Conservation (phyloP, 2,329 filamentous ascomycete genomes). For the Scopulariopsis brevicaulis region DNA sequence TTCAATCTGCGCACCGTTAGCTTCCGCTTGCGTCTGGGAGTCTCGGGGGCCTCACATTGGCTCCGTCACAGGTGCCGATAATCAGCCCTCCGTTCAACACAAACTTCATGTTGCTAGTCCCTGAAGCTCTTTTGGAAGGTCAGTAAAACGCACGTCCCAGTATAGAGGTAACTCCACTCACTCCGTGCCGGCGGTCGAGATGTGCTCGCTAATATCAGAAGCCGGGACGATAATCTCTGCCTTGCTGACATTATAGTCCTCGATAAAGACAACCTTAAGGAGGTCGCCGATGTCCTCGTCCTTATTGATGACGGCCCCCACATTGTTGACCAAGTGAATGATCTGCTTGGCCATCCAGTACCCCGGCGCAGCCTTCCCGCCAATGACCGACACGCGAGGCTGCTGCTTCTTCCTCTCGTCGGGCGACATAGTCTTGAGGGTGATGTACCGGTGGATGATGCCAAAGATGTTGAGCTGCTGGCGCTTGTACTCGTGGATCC, state of each 20-base stretch:
- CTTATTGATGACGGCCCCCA: constrained; percentile 82
- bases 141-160: constrained; percentile 2
- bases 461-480: constrained; percentile 99
- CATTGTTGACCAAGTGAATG: constrained; percentile 91
- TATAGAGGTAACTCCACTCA: constrained; percentile 20
- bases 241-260: constrained; percentile 99
- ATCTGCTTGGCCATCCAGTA: constrained; percentile 99
- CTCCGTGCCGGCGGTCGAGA: constrained; percentile 95
- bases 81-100: constrained; percentile 94
- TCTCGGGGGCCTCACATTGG: constrained; percentile 58
- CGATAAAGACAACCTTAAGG: constrained; percentile 92
- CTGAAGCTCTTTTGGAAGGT: constrained; percentile 40
- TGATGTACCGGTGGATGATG: constrained; percentile 87
- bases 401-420: constrained; percentile 80
- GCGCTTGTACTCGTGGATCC: constrained; percentile 98
- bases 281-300: constrained; percentile 87
- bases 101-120: constrained; percentile 99
- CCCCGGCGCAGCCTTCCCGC: constrained; percentile 91
- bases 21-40: background rate
- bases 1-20: constrained; percentile 52
- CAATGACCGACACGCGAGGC: constrained; percentile 89
- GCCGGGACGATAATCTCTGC: constrained; percentile 93
- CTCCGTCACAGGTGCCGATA: constrained; percentile 95
- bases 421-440: constrained; percentile 72
- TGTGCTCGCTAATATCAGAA: constrained; percentile 95